Conservation (phyloP, 345 rosid species). For the Eucalyptus cloeziana region DNA sequence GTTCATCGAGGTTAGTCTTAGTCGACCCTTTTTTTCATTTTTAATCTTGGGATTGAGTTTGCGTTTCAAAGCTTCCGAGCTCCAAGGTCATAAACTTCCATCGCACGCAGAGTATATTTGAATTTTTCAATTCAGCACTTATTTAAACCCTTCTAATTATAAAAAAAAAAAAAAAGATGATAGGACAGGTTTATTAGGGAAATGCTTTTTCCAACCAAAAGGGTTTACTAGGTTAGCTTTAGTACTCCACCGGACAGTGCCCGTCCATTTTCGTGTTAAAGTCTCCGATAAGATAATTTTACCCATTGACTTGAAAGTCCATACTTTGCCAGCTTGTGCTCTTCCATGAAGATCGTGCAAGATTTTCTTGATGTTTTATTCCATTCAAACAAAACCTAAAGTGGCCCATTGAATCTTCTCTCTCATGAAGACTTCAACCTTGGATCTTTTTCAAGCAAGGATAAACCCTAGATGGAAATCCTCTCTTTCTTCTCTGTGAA, state of each 20-base stretch:
- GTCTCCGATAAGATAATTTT: background rate
- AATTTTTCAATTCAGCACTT: background rate
- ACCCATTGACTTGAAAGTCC: background rate
- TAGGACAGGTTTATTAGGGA: background rate
- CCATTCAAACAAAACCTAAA: background rate
- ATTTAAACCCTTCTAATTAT: background rate
- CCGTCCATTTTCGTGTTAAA: background rate
- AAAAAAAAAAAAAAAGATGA: background rate
- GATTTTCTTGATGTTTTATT: background rate
- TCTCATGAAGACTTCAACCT: background rate
- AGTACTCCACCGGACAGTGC: background rate
- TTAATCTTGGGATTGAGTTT: background rate
- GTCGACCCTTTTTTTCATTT: background rate
- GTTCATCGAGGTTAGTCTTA: background rate
- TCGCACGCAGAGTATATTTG: background rate
- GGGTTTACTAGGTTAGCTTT: background rate
- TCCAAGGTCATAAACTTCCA: background rate
- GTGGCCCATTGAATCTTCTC: background rate
- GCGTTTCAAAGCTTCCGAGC: background rate
- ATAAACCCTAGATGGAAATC: background rate
- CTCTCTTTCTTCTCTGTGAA: background rate
- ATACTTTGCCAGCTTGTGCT: background rate
- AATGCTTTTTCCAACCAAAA: background rate
- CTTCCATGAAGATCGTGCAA: background rate
- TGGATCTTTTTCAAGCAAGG: background rate